These are phyloP conservation scores for Aspergillus transmontanensis DNA, from an alignment of 2,329 filamentous ascomycete genomes.

Conservation along the genomic window DNA sequence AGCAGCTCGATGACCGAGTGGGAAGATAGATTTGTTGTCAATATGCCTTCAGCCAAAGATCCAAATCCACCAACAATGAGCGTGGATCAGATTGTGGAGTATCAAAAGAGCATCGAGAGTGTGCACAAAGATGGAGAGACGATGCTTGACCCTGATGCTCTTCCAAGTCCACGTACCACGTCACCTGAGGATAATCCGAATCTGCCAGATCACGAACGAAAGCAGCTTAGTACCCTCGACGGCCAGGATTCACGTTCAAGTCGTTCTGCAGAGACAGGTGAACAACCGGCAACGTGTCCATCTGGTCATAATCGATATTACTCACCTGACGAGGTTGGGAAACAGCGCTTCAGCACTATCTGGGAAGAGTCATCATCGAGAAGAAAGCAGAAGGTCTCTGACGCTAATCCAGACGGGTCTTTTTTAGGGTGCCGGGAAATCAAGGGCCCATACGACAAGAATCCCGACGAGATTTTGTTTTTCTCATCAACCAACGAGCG, in stretches of 20 bases:
- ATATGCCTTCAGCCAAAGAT: slow-evolving; percentile 47
- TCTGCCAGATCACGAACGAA: slow-evolving; percentile 25
- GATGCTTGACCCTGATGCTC: slow-evolving; percentile 34
- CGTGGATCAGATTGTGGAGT: slow-evolving; percentile 40
- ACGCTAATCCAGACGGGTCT: slow-evolving; percentile 35
- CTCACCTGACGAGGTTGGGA: slow-evolving; percentile 43
- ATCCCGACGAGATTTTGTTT: slow-evolving; percentile 41
- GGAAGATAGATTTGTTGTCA: slow-evolving; percentile 46
- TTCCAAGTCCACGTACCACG: slow-evolving; percentile 34
- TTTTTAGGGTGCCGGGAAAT: slow-evolving; percentile 47
- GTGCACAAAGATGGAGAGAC: slow-evolving; percentile 32
- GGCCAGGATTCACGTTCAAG: slow-evolving; percentile 22
- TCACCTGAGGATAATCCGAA: slow-evolving; percentile 34
- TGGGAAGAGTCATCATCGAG: slow-evolving; percentile 35
- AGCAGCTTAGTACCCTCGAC: slow-evolving; percentile 19
- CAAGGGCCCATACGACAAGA: slow-evolving; percentile 35
- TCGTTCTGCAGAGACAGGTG: slow-evolving; percentile 11
- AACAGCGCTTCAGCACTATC: slow-evolving; percentile 39
- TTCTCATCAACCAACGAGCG: slow-evolving; percentile 34
- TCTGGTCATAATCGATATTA: slow-evolving; percentile 33
- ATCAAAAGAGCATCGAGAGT: slow-evolving; percentile 40
- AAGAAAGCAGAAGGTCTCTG: slow-evolving; percentile 22
- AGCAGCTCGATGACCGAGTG: slow-evolving; percentile 36
- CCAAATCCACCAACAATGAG: slow-evolving; percentile 45
- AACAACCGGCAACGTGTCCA: slow-evolving; percentile 5